Conservation (phyloP, 805 yeast species). For the Lachancea quebecensis region DNA sequence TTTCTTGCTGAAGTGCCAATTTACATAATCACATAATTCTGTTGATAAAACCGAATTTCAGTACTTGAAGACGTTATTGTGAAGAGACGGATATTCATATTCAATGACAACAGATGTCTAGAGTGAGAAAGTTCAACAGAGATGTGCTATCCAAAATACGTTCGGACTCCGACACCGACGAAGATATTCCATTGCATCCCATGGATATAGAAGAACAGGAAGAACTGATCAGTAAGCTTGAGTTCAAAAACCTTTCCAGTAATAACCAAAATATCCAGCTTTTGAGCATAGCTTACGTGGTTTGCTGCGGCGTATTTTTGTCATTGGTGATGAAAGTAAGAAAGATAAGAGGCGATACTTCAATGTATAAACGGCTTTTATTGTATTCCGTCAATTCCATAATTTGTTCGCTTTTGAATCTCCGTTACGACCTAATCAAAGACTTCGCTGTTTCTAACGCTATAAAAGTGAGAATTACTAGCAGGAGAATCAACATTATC, state of each 20-base stretch:
- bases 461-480: slow-evolving; percentile 16
- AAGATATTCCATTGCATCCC: slow-evolving; percentile 14
- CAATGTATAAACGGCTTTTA: slow-evolving; percentile 2
- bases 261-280: slow-evolving; percentile 18
- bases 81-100: no score
- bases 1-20: no score
- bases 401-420: slow-evolving; percentile 20
- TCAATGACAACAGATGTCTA: slow-evolving; percentile 14
- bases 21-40: no score
- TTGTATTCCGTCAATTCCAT: slow-evolving; percentile 19
- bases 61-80: no score
- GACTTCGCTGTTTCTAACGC: slow-evolving; percentile 14
- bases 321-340: slow-evolving; percentile 15
- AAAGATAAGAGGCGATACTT: slow-evolving; percentile 6
- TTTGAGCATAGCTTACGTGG: slow-evolving; percentile 15
- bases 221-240: slow-evolving; percentile 23
- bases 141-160: slow-evolving; percentile 8
- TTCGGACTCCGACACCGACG: slow-evolving; percentile 11
- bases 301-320: slow-evolving; percentile 23
- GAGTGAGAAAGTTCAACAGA: slow-evolving; percentile 19
- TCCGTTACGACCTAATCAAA: slow-evolving; percentile 23
- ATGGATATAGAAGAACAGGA: slow-evolving; percentile 31
- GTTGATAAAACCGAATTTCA: no score
- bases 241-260: slow-evolving; percentile 15
- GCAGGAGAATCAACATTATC: slow-evolving; percentile 14